Percentiles rank a stretch among this genome's conserved stretches.
phyloP scores from a whole-genome alignment of 2,329 filamentous ascomycete species.

The Chaetomium olivaceum region DNA sequence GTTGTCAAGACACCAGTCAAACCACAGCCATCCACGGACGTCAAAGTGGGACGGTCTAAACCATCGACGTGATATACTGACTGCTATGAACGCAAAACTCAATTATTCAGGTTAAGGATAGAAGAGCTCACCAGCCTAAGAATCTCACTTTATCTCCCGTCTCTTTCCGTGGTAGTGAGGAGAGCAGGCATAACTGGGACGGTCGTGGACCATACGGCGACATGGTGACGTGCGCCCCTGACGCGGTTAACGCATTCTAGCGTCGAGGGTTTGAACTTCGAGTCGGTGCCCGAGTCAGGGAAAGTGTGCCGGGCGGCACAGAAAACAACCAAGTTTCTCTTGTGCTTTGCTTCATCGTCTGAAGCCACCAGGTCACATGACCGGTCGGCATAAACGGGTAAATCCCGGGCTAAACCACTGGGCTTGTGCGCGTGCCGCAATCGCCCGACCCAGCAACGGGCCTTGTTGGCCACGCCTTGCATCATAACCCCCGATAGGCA shows the following conservation, averaged over 20 bases:
- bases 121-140: constrained; percentile 74
- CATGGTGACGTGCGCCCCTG: background rate
- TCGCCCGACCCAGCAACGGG: constrained; percentile 11
- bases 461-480: constrained; percentile 29
- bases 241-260: background rate
- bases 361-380: constrained; percentile 25
- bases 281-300: background rate
- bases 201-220: constrained; percentile 64
- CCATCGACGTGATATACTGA: background rate
- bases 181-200: constrained; percentile 65
- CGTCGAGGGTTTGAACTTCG: background rate
- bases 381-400: constrained; percentile 18
- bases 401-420: constrained; percentile 24
- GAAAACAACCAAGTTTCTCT: background rate
- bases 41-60: background rate
- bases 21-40: background rate
- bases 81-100: background rate
- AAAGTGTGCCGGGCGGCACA: background rate
- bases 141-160: constrained; percentile 81
- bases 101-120: background rate
- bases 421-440: constrained; percentile 14
- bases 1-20: background rate
- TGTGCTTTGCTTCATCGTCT: constrained; percentile 9
- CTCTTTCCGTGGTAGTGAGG: constrained; percentile 54
- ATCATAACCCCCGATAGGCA: constrained; percentile 32